phyloP scores from a whole-genome alignment of 257 asterid genomes.

The Salvia rosmarinus region DNA sequence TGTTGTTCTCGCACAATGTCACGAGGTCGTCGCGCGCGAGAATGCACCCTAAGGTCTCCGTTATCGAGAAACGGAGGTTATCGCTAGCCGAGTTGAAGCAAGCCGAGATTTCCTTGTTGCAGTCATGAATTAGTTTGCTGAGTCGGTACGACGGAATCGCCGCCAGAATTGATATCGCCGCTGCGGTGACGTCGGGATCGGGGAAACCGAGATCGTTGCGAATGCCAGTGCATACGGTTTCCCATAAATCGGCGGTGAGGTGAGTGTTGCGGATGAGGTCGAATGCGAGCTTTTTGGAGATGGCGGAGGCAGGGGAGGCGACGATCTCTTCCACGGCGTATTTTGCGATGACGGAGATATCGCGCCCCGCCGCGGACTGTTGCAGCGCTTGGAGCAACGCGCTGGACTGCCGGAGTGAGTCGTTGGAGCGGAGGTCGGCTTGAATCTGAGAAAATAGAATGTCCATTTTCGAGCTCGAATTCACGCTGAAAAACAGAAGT shows the following conservation, averaged over 20 bases:
- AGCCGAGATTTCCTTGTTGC: slow-evolving; percentile 73
- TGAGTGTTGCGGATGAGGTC: slow-evolving; percentile 93
- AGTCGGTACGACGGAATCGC: slow-evolving; percentile 87
- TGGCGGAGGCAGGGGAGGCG: slow-evolving; percentile 94
- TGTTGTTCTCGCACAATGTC: slow-evolving; percentile 79
- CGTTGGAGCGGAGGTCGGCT: slow-evolving; percentile 96
- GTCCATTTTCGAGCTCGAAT: slow-evolving; percentile 69
- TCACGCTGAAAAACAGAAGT: no score
- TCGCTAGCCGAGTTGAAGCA: slow-evolving; percentile 87
- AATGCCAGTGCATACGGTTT: slow-evolving; percentile 73
- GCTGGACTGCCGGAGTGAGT: slow-evolving; percentile 89
- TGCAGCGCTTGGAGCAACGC: slow-evolving; percentile 95
- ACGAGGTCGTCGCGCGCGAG: slow-evolving; percentile 95
- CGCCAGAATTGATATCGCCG: slow-evolving; percentile 88
- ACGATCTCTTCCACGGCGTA: slow-evolving; percentile 97
- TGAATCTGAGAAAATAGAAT: slow-evolving; percentile 96
- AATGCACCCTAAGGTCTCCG: slow-evolving; percentile 93
- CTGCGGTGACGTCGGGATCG: slow-evolving; percentile 93
- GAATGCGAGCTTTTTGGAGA: slow-evolving; percentile 88
- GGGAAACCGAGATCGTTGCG: slow-evolving; percentile 90
- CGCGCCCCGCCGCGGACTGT: slow-evolving; percentile 94
- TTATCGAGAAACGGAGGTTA: slow-evolving; percentile 78
- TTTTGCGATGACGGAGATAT: slow-evolving; percentile 85
- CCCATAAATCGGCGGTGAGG: slow-evolving; percentile 89
- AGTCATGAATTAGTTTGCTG: slow-evolving; percentile 77